Evolutionary conservation across 2,329 filamentous ascomycete species (phyloP), one percentile per base, ranked within the genome.

Genomic region (Colletotrichum incanum): DNA sequence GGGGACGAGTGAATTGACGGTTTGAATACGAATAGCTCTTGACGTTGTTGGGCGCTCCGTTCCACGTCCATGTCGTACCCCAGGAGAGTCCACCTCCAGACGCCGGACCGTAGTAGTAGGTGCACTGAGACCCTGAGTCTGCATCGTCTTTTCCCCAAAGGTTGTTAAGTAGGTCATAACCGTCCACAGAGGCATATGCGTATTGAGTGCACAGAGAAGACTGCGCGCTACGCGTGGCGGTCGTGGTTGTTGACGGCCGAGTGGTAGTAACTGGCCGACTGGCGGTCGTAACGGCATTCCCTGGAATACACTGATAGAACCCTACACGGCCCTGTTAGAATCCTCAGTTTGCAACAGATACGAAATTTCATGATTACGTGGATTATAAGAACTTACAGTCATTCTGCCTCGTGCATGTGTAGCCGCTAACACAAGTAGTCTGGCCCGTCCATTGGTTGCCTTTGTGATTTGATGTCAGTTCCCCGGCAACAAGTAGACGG

Each of bases 21-120:
- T 82, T 82, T 5, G 79, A 79, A 64, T 85, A 84, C 45, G 82
- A 79, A 72, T 80, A 86, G 67, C 82, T 84, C 78, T 86, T 86
- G 49, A 86, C 84, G 39, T 80, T 76, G 71, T 76, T 74, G 3
- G 71, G 56, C 14, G 75, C 78, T 37, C 84, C 84, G 2, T 77
- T 65, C 84, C 84, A 85, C 20, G 78, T 79, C 82, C 81, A 86
- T 9, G 77, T 77, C 7, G 83, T 81, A 75, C 80, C 77, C 81
- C 81, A 84, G 50, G 80, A 73, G 45, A 86, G 77, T 6, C 76
- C 80, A 73, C 64, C 76, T 67, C 78, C 80, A 18, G 56, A 41
- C 54, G 81, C 65, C 60, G 72, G 79, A 55, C 78, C 73, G 37
- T 78, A 79, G 39, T 85, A 75, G 26, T 79, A 80, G 6, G 82